Evolutionary conservation across 306 rosid species (phyloP).

Genomic region (Lathyrus oleraceus): DNA sequence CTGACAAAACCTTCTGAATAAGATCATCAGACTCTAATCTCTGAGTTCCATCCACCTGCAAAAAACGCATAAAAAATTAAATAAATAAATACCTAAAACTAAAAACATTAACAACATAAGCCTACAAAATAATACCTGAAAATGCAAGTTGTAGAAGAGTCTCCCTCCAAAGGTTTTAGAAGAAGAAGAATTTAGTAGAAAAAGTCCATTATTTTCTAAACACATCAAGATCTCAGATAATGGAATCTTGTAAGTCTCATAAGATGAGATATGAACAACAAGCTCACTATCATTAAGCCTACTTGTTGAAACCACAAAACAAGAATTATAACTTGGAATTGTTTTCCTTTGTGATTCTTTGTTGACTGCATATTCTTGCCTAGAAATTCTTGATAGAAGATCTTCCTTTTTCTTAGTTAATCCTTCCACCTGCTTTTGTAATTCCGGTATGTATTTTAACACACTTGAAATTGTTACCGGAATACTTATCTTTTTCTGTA

Average conservation of each 20-base stretch:
- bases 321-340: not conserved
- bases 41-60: too few species aligned
- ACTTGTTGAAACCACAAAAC: not conserved
- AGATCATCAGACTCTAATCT: too few species aligned
- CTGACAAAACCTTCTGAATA: too few species aligned
- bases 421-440: conserved; percentile 52
- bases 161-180: conserved; percentile 53
- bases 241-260: conserved; percentile 11
- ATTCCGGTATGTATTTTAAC: conserved; percentile 58
- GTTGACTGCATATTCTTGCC: not conserved
- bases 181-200: conserved; percentile 56
- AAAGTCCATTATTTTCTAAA: conserved; percentile 51
- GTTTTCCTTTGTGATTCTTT: conserved; percentile 25
- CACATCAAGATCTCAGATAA: conserved; percentile 46
- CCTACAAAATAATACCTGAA: conserved; percentile 39
- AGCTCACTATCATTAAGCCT: conserved; percentile 51
- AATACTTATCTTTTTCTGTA: conserved; percentile 64
- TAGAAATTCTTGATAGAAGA: conserved; percentile 34
- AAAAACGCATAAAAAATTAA: too few species aligned
- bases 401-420: conserved; percentile 49
- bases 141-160: conserved; percentile 54
- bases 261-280: conserved; percentile 51
- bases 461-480: conserved; percentile 58
- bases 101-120: too few species aligned
- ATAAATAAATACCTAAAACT: too few species aligned